These are phyloP conservation scores for Apiospora hydei DNA, from an alignment of 2,329 filamentous ascomycete species.

Conservation along the genomic window DNA sequence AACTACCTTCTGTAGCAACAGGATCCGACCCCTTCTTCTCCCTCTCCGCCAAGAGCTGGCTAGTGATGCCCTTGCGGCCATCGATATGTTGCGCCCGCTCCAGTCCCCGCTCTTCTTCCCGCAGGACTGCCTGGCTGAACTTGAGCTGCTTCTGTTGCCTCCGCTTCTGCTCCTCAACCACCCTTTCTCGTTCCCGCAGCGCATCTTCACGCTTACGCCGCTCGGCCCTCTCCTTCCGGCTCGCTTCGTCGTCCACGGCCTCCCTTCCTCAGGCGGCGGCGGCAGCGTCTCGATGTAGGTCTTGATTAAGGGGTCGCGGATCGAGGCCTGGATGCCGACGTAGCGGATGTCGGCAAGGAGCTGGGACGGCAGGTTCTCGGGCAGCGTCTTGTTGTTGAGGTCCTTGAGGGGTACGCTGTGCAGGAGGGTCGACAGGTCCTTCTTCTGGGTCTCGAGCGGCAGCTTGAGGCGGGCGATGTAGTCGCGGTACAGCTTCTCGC, in stretches of 20 bases:
- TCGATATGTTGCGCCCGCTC: constrained; percentile 71
- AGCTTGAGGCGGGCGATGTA: constrained; percentile 73
- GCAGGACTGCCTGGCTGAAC: constrained; percentile 65
- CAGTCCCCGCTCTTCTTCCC: constrained; percentile 73
- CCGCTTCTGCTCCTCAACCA: constrained; percentile 69
- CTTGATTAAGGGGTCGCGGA: constrained; percentile 70
- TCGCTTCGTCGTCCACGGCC: constrained; percentile 59
- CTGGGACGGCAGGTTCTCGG: constrained; percentile 65
- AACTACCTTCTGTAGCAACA: constrained; percentile 26
- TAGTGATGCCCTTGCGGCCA: constrained; percentile 69
- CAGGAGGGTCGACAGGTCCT: constrained; percentile 72
- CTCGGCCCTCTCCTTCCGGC: constrained; percentile 57
- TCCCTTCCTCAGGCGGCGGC: constrained; percentile 56
- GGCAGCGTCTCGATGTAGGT: constrained; percentile 71
- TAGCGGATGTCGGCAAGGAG: constrained; percentile 74
- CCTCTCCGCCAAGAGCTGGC: constrained; percentile 57
- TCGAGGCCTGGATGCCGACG: constrained; percentile 67
- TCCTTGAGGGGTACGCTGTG: constrained; percentile 63
- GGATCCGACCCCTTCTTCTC: constrained; percentile 29
- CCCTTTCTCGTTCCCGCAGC: constrained; percentile 67
- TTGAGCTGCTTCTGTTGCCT: constrained; percentile 65
- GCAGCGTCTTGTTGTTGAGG: constrained; percentile 66
- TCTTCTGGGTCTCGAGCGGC: constrained; percentile 69
- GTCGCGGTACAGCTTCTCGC: constrained; percentile 82
- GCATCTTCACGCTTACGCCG: constrained; percentile 70